Conservation (phyloP, 371 early-diverging fungal genomes). For the Neoconidiobolus thromboides region DNA sequence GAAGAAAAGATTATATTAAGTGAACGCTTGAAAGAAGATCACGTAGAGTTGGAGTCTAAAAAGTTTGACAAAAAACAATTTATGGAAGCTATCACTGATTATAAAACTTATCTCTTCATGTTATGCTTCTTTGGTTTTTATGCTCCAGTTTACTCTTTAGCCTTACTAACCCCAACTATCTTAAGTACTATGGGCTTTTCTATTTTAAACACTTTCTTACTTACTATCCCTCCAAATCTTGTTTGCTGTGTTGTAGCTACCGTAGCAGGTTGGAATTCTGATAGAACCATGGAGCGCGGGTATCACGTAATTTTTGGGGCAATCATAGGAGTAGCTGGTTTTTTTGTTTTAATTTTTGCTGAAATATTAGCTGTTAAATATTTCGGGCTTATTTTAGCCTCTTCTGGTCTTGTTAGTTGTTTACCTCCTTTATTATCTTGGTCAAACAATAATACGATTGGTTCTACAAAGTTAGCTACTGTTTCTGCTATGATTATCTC, state of each 20-base stretch:
- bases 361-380: constrained; percentile 10
- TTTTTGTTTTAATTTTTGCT: constrained; percentile 8
- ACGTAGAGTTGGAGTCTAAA: constrained; percentile 14
- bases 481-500: constrained; percentile 29
- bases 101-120: constrained; percentile 19
- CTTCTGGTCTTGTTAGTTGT: constrained; percentile 8
- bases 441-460: constrained; percentile 32
- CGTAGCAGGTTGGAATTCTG: constrained; percentile 13
- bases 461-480: constrained; percentile 35
- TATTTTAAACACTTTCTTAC: constrained; percentile 21
- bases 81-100: constrained; percentile 19
- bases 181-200: constrained; percentile 18
- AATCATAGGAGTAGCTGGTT: constrained; percentile 8
- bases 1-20: constrained; percentile 26
- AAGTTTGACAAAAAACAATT: constrained; percentile 18
- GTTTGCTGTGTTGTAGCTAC: constrained; percentile 14
- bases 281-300: constrained; percentile 10
- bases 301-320: constrained; percentile 10
- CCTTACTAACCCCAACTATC: constrained; percentile 32
- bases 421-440: constrained; percentile 9
- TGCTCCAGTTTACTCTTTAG: constrained; percentile 18
- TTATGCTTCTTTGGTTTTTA: constrained; percentile 18
- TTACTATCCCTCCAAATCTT: constrained; percentile 20
- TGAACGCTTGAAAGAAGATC: constrained; percentile 21
- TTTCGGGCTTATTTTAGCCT: constrained; percentile 6